Percentiles rank a stretch among this genome's conserved stretches.
These are phyloP conservation scores for Trichoderma sp. DNA, from an alignment of 2,329 filamentous ascomycete genomes.

Conservation along the genomic window DNA sequence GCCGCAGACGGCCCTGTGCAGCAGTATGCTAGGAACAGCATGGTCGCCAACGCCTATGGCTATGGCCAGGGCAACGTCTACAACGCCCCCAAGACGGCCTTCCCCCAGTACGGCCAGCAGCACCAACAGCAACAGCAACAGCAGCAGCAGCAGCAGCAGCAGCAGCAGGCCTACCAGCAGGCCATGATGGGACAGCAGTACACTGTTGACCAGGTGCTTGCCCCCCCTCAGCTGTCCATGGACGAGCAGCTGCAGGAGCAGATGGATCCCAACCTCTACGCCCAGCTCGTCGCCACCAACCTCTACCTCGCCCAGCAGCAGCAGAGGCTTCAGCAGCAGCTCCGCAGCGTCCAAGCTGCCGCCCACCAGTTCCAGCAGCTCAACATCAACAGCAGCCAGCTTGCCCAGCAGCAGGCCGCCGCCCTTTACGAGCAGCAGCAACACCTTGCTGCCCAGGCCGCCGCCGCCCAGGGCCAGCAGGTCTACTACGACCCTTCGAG, in stretches of 20 bases:
- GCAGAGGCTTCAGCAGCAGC: conserved; percentile 90
- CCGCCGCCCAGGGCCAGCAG: conserved; percentile 65
- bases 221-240: conserved; percentile 78
- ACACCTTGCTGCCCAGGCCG: conserved; percentile 44
- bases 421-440: conserved; percentile 43
- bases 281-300: conserved; percentile 88
- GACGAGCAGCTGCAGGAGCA: conserved; percentile 68
- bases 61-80: conserved; percentile 48
- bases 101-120: conserved; percentile 51
- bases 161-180: conserved; percentile 36
- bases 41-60: conserved; percentile 49
- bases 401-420: conserved; percentile 47
- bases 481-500: conserved; percentile 85
- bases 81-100: conserved; percentile 60
- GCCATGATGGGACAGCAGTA: conserved; percentile 51
- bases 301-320: conserved; percentile 92
- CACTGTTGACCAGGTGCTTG: conserved; percentile 87
- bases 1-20: conserved; percentile 45
- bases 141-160: too few relatives aligned
- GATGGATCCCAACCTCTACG: conserved; percentile 84
- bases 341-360: conserved; percentile 79
- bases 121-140: conserved; percentile 40
- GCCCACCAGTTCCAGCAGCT: conserved; percentile 81
- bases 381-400: conserved; percentile 61
- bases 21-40: conserved; percentile 50